A percentile compares a stretch with the other conserved stretches of the same genome.
phyloP scores from a whole-genome alignment of 1,284 basidiomycete genomes.

The Mycena citricolor region DNA sequence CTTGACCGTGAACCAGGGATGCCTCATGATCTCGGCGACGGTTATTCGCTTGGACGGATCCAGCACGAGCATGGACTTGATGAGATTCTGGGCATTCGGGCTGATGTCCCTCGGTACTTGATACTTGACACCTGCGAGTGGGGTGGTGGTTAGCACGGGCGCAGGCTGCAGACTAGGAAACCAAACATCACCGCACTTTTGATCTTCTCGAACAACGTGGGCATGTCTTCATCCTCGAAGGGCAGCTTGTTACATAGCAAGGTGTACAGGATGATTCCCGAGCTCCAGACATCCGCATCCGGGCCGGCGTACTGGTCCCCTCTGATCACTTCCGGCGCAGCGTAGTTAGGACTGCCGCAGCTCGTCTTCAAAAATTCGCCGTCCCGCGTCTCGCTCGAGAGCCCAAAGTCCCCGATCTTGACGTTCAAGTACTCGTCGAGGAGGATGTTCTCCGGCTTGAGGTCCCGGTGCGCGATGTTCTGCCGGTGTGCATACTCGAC shows the following conservation, averaged over 20 bases:
- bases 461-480: constrained; percentile 93
- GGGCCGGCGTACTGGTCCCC: constrained; percentile 93
- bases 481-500: constrained; percentile 94
- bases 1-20: constrained; percentile 85
- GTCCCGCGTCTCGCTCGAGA: constrained; percentile 92
- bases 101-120: constrained; percentile 80
- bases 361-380: constrained; percentile 94
- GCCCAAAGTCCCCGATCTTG: constrained; percentile 95
- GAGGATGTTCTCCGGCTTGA: constrained; percentile 91
- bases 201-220: constrained; percentile 89
- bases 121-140: constrained; percentile 74
- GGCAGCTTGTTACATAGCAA: constrained; percentile 91
- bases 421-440: constrained; percentile 80
- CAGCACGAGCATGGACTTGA: constrained; percentile 85
- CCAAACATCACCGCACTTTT: constrained; percentile 71
- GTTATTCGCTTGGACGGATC: constrained; percentile 94
- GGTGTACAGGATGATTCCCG: constrained; percentile 93
- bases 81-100: constrained; percentile 73
- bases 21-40: constrained; percentile 83
- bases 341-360: constrained; percentile 95
- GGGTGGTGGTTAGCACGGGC: constrained; percentile 3
- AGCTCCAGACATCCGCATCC: constrained; percentile 98
- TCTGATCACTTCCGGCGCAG: constrained; percentile 92
- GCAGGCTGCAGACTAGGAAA: background rate
- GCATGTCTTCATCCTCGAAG: constrained; percentile 95